Base-by-base conservation (phyloP, 2,329 filamentous ascomycete genomes). In the Fusarium pseudonygamai region DNA sequence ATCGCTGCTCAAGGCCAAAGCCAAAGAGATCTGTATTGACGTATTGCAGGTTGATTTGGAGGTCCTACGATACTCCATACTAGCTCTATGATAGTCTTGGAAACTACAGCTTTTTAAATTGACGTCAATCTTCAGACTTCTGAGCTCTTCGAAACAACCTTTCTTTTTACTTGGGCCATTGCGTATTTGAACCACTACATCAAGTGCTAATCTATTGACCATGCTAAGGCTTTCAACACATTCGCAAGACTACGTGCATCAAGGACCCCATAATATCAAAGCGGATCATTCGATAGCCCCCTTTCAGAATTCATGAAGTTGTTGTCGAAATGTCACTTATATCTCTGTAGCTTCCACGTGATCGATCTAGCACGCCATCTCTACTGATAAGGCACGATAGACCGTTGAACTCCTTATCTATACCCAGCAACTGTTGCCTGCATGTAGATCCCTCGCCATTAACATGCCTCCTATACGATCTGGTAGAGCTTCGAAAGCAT, bases 401-500 rank as follows among this genome's bases (percentile, higher is more conserved):
- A 52, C n/a, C 12, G 1, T 24, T 22, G 16, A 46, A 18, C 15
- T 40, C 10, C 43, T 39, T 52, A 60, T 60, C 57, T 52, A 39
- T 34, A 7, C 9, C 20, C 7, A 53, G 2, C 16, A 20, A 20
- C 26, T 37, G 8, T 34, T 28, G 53, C n/a, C 10, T 11, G 20
- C 34, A 40, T 55, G 34, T 20, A n/a, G 26, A n/a, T 14, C 24
- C 11, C 8, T 16, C 5, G 5, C n/a, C 8, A 14, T 46, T 28
- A 14, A 34, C 1, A 79, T 79, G 77, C 76, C 78, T 28, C 72
- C 76, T 14, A 24, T 73, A 22, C 53, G 75, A 30, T 40, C 62
- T 3, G 77, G 65, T 15, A 72, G 78, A 59, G 78, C 77, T 15
- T 78, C 78, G 3, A 77, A 75, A 50, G 78, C 78, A 11, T 79